phyloP scores from a whole-genome alignment of 2,329 filamentous ascomycete species.

The Fusarium duplospermum region DNA sequence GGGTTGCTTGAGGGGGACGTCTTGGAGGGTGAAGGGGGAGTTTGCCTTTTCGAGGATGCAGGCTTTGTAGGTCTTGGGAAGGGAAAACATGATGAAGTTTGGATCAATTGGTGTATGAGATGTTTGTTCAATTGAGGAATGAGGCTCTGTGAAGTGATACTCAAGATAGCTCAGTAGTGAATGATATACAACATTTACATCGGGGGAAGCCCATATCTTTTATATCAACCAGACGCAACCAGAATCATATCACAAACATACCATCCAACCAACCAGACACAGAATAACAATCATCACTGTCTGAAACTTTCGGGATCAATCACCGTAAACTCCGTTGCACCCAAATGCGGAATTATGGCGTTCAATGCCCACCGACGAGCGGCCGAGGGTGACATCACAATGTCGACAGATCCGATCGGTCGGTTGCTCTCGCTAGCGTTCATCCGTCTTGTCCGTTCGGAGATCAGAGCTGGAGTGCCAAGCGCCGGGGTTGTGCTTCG shows the following conservation, averaged over 20 bases:
- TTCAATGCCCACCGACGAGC: neutral
- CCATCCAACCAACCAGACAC: neutral
- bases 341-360: slow-evolving; percentile 13
- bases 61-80: slow-evolving; percentile 76
- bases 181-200: neutral
- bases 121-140: neutral
- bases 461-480: slow-evolving; percentile 8
- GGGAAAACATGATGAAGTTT: slow-evolving; percentile 45
- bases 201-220: neutral
- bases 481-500: slow-evolving; percentile 2
- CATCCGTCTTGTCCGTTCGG: slow-evolving; percentile 10
- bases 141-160: neutral
- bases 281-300: neutral
- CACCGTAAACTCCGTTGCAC: slow-evolving; percentile 1
- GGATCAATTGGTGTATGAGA: neutral
- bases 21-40: slow-evolving; percentile 66
- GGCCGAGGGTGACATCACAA: slow-evolving; percentile 26
- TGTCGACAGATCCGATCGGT: neutral
- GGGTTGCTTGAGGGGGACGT: slow-evolving; percentile 68
- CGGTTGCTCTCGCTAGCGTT: neutral
- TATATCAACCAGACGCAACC: neutral
- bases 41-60: slow-evolving; percentile 68
- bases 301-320: neutral
- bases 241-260: slow-evolving; percentile 5
- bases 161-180: neutral